Evolutionary conservation across 345 rosid species (phyloP).

Genomic region (Cardamine resedifolia): DNA sequence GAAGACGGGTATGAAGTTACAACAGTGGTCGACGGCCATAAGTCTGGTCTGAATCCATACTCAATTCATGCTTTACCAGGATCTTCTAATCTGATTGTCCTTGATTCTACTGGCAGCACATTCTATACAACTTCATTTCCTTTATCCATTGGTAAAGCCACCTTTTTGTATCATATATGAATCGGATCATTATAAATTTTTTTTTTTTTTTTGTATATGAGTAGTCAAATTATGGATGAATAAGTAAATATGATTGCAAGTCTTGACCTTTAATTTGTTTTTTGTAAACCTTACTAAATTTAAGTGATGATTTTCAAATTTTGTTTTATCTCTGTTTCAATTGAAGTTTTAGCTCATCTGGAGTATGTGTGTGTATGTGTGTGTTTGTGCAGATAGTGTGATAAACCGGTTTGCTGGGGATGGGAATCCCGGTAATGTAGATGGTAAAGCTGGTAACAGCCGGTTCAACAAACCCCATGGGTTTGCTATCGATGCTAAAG

Average conservation of each 20-base stretch:
- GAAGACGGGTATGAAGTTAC: conserved; percentile 70
- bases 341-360: background rate
- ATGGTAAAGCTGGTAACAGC: conserved; percentile 53
- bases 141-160: conserved; percentile 44
- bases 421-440: conserved; percentile 40
- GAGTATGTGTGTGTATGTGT: background rate
- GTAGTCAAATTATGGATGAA: background rate
- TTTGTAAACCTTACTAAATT: conserved; percentile 5
- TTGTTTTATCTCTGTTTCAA: background rate
- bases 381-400: conserved; percentile 42
- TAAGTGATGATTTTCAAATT: background rate
- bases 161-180: background rate
- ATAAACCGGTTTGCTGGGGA: conserved; percentile 51
- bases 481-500: conserved; percentile 58
- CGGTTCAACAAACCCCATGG: conserved; percentile 51
- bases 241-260: background rate
- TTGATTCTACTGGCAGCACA: conserved; percentile 44
- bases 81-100: conserved; percentile 53
- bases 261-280: background rate
- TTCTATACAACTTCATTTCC: conserved; percentile 60
- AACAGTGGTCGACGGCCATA: conserved; percentile 54
- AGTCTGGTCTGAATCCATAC: conserved; percentile 49
- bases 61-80: conserved; percentile 45
- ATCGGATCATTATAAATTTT: background rate
- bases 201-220: background rate